phyloP scores from a whole-genome alignment of 2,329 filamentous ascomycete genomes.

The Saccharata proteae region DNA sequence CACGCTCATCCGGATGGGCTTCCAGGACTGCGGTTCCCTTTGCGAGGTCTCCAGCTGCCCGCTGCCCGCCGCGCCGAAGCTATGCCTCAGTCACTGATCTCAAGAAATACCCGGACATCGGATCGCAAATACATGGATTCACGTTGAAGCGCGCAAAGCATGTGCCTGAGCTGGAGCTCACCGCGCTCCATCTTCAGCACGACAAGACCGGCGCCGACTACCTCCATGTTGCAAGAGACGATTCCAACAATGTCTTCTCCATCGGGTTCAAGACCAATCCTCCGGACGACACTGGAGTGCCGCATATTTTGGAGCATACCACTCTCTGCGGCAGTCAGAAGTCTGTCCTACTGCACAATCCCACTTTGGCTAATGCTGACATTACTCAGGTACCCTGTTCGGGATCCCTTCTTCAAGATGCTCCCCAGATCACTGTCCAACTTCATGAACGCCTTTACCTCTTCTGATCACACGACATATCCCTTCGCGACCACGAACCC shows the following conservation, averaged over 20 bases:
- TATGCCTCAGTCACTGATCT: constrained; percentile 64
- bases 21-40: constrained; percentile 10
- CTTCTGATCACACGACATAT: constrained; percentile 92
- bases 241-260: constrained; percentile 98
- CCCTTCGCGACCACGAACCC: constrained; percentile 94
- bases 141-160: constrained; percentile 80
- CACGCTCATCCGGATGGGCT: constrained; percentile 18
- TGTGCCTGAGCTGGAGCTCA: constrained; percentile 86
- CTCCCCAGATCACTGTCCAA: constrained; percentile 94
- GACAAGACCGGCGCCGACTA: constrained; percentile 95
- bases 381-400: constrained; percentile 68
- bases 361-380: constrained; percentile 2
- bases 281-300: constrained; percentile 87
- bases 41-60: constrained; percentile 10
- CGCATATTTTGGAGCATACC: constrained; percentile 95
- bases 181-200: constrained; percentile 79
- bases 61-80: constrained; percentile 13
- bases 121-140: constrained; percentile 86
- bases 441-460: constrained; percentile 99
- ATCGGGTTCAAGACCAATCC: constrained; percentile 99
- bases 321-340: constrained; percentile 92
- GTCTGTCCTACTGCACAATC: constrained; percentile 33
- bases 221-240: constrained; percentile 85
- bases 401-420: constrained; percentile 99
- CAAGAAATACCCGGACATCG: constrained; percentile 61